Conservation (phyloP, 805 yeast genomes). For the Yamadazyma nakazawae region DNA sequence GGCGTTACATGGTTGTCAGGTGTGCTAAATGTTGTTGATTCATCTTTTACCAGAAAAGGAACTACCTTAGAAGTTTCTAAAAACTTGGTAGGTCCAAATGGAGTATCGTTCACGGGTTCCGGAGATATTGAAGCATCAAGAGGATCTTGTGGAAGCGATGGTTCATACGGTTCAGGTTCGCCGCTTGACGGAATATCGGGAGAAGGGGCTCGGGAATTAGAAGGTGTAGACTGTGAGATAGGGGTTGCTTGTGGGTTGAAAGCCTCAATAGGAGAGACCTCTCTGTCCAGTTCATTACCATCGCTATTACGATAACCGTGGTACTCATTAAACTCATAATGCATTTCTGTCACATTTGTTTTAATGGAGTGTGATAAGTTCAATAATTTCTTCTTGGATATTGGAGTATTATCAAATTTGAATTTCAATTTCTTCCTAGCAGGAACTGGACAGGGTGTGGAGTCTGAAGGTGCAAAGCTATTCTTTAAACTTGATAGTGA, state of each 20-base stretch:
- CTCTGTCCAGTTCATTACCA: slow-evolving; percentile 10
- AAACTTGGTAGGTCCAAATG: not conserved
- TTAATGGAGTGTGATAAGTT: slow-evolving; percentile 32
- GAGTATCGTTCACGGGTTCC: not conserved
- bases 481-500: slow-evolving; percentile 12
- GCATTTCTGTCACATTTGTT: slow-evolving; percentile 18
- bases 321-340: slow-evolving; percentile 11
- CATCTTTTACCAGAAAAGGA: not conserved
- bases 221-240: slow-evolving; percentile 42
- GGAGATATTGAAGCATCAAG: not conserved
- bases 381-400: slow-evolving; percentile 21
- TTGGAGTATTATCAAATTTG: slow-evolving; percentile 17
- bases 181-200: slow-evolving; percentile 11
- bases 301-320: slow-evolving; percentile 5
- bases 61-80: not conserved
- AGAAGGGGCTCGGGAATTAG: slow-evolving; percentile 38
- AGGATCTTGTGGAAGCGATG: not conserved
- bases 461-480: slow-evolving; percentile 23
- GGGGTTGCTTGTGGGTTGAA: slow-evolving; percentile 29
- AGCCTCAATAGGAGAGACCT: slow-evolving; percentile 7
- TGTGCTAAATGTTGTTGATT: not conserved
- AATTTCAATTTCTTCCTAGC: slow-evolving; percentile 33
- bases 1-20: not conserved
- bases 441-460: slow-evolving; percentile 43
- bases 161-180: not conserved